Evolutionary conservation across 2,329 filamentous ascomycete species (phyloP).

Genomic region (Polytolypa hystricis): DNA sequence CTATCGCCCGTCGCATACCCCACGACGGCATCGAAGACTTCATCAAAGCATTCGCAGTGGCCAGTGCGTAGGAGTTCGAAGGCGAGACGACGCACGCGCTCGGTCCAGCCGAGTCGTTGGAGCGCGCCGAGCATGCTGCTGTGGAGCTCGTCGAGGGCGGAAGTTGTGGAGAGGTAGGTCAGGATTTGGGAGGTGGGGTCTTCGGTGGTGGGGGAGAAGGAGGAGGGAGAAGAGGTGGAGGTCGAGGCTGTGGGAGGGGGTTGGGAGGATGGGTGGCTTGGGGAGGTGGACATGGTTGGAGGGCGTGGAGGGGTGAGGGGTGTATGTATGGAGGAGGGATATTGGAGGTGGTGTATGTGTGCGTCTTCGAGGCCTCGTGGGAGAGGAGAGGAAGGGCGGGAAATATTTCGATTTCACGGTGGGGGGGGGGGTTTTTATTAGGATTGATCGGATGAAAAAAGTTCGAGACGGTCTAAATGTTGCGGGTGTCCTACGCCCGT

Average conservation of each 20-base stretch:
- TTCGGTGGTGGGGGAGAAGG: constrained; percentile 24
- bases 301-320: no score
- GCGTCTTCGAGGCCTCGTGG: no score
- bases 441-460: no score
- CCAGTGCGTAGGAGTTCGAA: constrained; percentile 47
- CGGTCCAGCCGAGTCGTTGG: constrained; percentile 48
- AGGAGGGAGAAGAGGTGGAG: constrained; percentile 14
- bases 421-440: no score
- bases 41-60: constrained; percentile 45
- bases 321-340: no score
- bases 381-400: no score
- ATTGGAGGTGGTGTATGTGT: no score
- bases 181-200: constrained; percentile 30
- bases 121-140: constrained; percentile 43
- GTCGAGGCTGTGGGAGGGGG: constrained; percentile 54
- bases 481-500: no score
- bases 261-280: constrained; percentile 7
- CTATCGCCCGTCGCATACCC: constrained; percentile 30
- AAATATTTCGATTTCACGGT: no score
- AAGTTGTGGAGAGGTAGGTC: constrained; percentile 36
- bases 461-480: no score
- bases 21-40: constrained; percentile 44
- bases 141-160: constrained; percentile 46
- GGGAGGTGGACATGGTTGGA: background rate
- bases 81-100: constrained; percentile 43